Conservation (phyloP, 352 stramenopile species). For the Pythium myriotylum region DNA sequence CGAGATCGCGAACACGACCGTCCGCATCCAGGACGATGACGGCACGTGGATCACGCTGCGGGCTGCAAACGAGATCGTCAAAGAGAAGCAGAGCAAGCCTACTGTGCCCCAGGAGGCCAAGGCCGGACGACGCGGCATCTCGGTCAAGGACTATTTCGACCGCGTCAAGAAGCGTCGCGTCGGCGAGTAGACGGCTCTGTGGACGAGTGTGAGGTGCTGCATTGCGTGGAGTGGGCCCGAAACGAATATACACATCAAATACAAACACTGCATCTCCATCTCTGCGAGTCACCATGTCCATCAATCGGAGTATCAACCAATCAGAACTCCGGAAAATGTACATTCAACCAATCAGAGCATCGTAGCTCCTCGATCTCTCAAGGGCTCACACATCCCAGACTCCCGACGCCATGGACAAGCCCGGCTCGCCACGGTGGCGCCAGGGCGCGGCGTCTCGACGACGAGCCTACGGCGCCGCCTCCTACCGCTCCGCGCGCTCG, state of each 20-base stretch:
- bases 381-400: no score
- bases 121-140: constrained; percentile 71
- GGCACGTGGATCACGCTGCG: constrained; percentile 85
- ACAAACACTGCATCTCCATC: constrained; percentile 1
- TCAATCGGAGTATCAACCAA: constrained; percentile 2
- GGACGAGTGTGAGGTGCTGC: no score
- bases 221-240: neutral
- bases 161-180: constrained; percentile 74
- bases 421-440: constrained; percentile 14
- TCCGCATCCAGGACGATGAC: constrained; percentile 85
- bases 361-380: constrained; percentile 8
- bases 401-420: constrained; percentile 1
- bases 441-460: constrained; percentile 6
- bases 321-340: neutral
- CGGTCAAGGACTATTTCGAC: constrained; percentile 88
- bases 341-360: constrained; percentile 19
- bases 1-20: constrained; percentile 74
- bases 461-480: neutral
- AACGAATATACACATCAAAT: constrained; percentile 10
- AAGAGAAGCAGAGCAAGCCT: constrained; percentile 70
- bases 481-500: neutral
- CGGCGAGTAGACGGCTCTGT: constrained; percentile 37
- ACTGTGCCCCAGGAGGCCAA: constrained; percentile 71
- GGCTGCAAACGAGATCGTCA: constrained; percentile 75
- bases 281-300: neutral